Percentiles rank a stretch among this genome's conserved stretches.
Conservation (phyloP, 2,329 filamentous ascomycete species). For the Monilinia fructicola region DNA sequence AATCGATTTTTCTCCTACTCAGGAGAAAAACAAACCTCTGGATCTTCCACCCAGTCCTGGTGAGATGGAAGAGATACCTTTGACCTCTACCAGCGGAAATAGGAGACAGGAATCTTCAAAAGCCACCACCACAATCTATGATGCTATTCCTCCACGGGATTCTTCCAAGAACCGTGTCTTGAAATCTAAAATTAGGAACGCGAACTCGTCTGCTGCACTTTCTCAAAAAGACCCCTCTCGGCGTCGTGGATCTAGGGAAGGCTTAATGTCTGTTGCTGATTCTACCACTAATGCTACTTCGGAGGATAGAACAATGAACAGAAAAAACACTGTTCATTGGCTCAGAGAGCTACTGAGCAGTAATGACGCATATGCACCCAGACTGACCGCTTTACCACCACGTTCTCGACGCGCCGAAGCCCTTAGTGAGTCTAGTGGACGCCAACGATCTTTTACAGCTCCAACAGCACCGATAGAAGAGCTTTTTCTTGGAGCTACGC, state of each 20-base stretch:
- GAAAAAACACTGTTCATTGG: constrained; percentile 36
- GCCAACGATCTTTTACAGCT: constrained; percentile 26
- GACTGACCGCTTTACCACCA: constrained; percentile 37
- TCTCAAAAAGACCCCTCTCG: constrained; percentile 8
- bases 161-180: constrained; percentile 32
- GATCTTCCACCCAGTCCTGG: neutral
- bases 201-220: constrained; percentile 25
- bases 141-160: constrained; percentile 18
- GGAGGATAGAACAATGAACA: constrained; percentile 24
- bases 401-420: constrained; percentile 27
- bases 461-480: constrained; percentile 25
- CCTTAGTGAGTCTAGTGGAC: constrained; percentile 16
- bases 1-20: constrained; percentile 3
- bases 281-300: constrained; percentile 21
- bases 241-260: constrained; percentile 11
- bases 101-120: constrained; percentile 24
- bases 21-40: neutral
- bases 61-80: constrained; percentile 22
- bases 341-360: constrained; percentile 35
- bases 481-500: constrained; percentile 27
- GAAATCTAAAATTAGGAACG: constrained; percentile 2
- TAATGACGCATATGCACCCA: constrained; percentile 34
- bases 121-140: constrained; percentile 13
- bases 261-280: constrained; percentile 7
- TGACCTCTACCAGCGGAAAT: constrained; percentile 18